These are phyloP conservation scores for Ploettnerulaceae sp. DNA, from an alignment of 2,329 filamentous ascomycete species.

Conservation along the genomic window DNA sequence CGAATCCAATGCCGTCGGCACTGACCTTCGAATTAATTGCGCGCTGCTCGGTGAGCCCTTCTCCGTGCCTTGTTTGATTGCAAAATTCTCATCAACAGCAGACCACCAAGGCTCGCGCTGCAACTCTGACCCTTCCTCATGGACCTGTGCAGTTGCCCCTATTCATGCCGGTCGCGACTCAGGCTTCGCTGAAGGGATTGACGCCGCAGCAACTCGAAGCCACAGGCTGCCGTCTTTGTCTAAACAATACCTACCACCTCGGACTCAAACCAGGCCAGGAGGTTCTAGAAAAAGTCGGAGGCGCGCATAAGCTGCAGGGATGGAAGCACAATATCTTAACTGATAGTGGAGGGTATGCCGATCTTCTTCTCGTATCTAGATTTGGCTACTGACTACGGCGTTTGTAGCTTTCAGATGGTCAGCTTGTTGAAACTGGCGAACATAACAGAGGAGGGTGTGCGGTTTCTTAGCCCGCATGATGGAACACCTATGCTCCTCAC, in stretches of 20 bases:
- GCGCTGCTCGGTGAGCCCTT: conserved; percentile 66
- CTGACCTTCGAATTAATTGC: conserved; percentile 74
- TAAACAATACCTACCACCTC: conserved; percentile 98
- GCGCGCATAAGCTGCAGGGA: conserved; percentile 89
- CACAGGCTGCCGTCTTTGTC: conserved; percentile 81
- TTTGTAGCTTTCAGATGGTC: conserved; percentile 93
- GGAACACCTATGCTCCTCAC: conserved; percentile 94
- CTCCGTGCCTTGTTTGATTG: conserved; percentile 4
- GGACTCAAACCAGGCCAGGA: conserved; percentile 92
- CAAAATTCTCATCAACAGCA: conserved; percentile 36
- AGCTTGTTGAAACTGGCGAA: conserved; percentile 88
- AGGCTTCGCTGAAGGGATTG: conserved; percentile 90
- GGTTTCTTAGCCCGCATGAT: conserved; percentile 94
- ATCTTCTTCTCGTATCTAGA: conserved; percentile 26
- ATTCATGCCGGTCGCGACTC: conserved; percentile 98
- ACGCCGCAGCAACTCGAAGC: conserved; percentile 89
- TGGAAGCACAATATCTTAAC: conserved; percentile 96
- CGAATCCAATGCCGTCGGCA: conserved; percentile 50
- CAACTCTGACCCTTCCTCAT: conserved; percentile 83
- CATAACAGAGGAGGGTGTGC: conserved; percentile 89
- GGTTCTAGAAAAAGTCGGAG: conserved; percentile 79
- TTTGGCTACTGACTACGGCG: conserved; percentile 14
- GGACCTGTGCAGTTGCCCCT: conserved; percentile 84
- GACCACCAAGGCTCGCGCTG: conserved; percentile 93
- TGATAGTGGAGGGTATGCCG: conserved; percentile 61